These are phyloP conservation scores for Calonectria crousiana DNA, from an alignment of 2,329 filamentous ascomycete genomes.

Conservation along the genomic window DNA sequence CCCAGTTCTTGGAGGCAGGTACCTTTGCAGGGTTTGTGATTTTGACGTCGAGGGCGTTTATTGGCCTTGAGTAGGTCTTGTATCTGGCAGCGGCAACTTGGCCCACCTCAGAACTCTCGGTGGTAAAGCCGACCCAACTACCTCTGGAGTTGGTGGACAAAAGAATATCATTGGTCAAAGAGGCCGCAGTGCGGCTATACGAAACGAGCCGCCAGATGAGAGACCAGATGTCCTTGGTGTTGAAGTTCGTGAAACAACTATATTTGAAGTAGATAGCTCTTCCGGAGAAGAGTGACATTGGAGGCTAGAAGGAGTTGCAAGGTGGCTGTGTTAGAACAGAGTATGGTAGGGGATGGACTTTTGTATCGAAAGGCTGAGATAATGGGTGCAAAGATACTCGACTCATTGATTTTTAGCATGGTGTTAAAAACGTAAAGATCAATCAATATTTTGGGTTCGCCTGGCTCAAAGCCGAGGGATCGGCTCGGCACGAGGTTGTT, in stretches of 20 bases:
- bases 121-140: background rate
- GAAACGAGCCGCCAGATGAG: background rate
- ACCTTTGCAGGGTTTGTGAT: background rate
- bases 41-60: background rate
- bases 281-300: too few species aligned
- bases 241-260: background rate
- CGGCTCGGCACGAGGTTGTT: too few species aligned
- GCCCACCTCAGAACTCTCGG: background rate
- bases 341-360: too few species aligned
- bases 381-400: too few species aligned
- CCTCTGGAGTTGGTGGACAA: background rate
- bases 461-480: too few species aligned
- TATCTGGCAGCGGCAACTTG: too few species aligned
- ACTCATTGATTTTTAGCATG: too few species aligned
- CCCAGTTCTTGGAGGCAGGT: background rate
- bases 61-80: background rate
- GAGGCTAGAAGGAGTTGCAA: too few species aligned
- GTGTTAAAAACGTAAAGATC: too few species aligned
- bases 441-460: too few species aligned
- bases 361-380: too few species aligned
- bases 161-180: background rate
- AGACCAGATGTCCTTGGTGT: background rate
- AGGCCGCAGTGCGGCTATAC: background rate
- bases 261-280: background rate
- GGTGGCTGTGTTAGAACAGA: too few species aligned